Evolutionary conservation across 768 basidiomycete genomes (phyloP), one percentile per base, ranked within the genome.

Genomic region (Filobasidium floriforme): DNA sequence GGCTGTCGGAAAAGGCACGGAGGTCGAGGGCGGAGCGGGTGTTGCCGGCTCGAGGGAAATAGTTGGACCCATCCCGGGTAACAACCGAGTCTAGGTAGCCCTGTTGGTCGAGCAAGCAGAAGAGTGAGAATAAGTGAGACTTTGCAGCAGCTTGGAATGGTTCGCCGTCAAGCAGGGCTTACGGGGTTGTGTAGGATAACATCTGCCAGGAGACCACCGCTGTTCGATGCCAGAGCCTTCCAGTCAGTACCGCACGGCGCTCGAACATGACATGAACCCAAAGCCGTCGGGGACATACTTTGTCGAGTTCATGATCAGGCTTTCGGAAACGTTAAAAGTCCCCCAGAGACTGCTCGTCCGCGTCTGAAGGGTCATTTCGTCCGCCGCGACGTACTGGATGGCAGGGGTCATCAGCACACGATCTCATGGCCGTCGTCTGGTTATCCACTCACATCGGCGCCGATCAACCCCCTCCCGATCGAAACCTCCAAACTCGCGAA

Each of bases 281-380:
- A 26, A 19, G n/a, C n/a, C 12, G 41, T 41, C n/a, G 18, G 49
- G 37, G 18, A 74, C 76, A 68, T 64, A 77, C 76, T 73, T 71
- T 6, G 74, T 73, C 7, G 69, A 69, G 62, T 75, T 78, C 57
- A 76, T 59, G 32, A 59, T 68, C 57, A 78, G 49, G n/a, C 63
- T 63, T 28, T 73, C 63, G 5, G 73, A 71, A 11, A 76, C 67
- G 60, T 78, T 78, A 59, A 68, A 77, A 22, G 44, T 67, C 1
- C 77, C 77, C 43, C 59, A 66, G 19, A 78, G 68, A 41, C 70
- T 62, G 60, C 72, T 73, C 14, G 68, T 65, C 28, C 57, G 66
- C 7, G 75, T 68, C n/a, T 65, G 40, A 22, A 76, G 57, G 11
- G 64, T 66, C 22, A 73, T 69, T 41, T 63, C 68, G 41, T 69